Conservation (phyloP, 2,329 filamentous ascomycete genomes). For the Trichoderma arundinaceum region DNA sequence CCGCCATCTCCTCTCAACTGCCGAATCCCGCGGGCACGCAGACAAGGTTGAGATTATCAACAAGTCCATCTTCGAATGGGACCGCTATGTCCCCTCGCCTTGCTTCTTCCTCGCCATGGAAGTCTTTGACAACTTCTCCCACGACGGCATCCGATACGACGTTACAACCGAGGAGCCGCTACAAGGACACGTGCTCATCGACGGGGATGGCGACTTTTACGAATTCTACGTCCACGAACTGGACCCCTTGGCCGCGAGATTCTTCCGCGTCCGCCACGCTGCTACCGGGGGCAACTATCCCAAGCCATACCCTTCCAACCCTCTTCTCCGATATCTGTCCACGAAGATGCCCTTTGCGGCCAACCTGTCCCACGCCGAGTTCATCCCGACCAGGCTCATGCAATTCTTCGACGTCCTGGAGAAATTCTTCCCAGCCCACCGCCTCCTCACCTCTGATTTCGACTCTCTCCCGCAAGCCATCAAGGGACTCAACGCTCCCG, state of each 20-base stretch:
- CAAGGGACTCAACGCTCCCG: conserved; percentile 85
- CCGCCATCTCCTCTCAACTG: conserved; percentile 68
- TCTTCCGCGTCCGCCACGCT: conserved; percentile 81
- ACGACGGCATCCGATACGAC: conserved; percentile 93
- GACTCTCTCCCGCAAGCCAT: conserved; percentile 82
- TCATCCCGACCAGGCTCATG: conserved; percentile 92
- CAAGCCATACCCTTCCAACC: conserved; percentile 62
- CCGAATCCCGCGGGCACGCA: conserved; percentile 74
- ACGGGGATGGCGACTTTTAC: conserved; percentile 84
- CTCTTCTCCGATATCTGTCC: conserved; percentile 65
- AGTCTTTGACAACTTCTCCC: conserved; percentile 98
- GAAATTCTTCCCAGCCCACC: conserved; percentile 86
- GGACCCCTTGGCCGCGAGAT: conserved; percentile 82
- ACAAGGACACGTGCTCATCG: conserved; percentile 88
- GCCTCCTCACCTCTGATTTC: conserved; percentile 89
- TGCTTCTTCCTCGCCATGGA: conserved; percentile 98
- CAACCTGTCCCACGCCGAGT: conserved; percentile 84
- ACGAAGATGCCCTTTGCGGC: conserved; percentile 70
- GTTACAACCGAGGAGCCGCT: conserved; percentile 77
- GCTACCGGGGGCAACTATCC: conserved; percentile 70
- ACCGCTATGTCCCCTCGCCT: conserved; percentile 81
- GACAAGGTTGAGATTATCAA: conserved; percentile 95
- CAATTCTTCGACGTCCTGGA: conserved; percentile 94
- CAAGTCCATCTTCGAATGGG: conserved; percentile 93
- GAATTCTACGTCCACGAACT: conserved; percentile 86